phyloP scores from a whole-genome alignment of 805 yeast species.

The Candida ficus region DNA sequence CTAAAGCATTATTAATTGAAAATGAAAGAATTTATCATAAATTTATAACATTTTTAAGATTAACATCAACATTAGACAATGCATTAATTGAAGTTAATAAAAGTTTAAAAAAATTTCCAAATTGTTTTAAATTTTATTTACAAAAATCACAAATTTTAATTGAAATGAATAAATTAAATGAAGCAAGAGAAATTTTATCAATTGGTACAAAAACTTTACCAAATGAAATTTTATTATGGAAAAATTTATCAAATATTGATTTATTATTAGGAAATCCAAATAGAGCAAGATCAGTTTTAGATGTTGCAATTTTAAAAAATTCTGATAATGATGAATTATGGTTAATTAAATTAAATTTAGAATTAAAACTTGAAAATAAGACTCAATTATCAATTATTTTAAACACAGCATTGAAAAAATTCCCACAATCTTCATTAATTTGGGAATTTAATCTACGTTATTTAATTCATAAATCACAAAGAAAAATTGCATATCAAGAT shows the following conservation, averaged over 20 bases:
- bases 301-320: slow-evolving; percentile 52
- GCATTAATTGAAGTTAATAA: slow-evolving; percentile 39
- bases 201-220: slow-evolving; percentile 48
- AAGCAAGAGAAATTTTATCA: slow-evolving; percentile 44
- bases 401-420: slow-evolving; percentile 50
- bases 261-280: slow-evolving; percentile 34
- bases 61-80: slow-evolving; percentile 25
- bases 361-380: slow-evolving; percentile 41
- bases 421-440: slow-evolving; percentile 53
- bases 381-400: slow-evolving; percentile 50
- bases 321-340: slow-evolving; percentile 49
- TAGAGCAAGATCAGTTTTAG: slow-evolving; percentile 68
- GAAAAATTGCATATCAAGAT: slow-evolving; percentile 56
- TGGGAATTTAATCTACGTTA: slow-evolving; percentile 60
- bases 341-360: slow-evolving; percentile 55
- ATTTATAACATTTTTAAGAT: slow-evolving; percentile 48
- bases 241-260: slow-evolving; percentile 43
- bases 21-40: slow-evolving; percentile 58
- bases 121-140: slow-evolving; percentile 47
- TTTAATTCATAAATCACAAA: slow-evolving; percentile 41
- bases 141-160: slow-evolving; percentile 56
- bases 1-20: slow-evolving; percentile 32
- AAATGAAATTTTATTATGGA: slow-evolving; percentile 46
- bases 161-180: slow-evolving; percentile 26
- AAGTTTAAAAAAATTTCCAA: slow-evolving; percentile 47